Percentiles rank a stretch among this genome's conserved stretches.
Evolutionary conservation across 2,329 filamentous ascomycete species (phyloP).

Genomic region (Phialophora verrucosa): DNA sequence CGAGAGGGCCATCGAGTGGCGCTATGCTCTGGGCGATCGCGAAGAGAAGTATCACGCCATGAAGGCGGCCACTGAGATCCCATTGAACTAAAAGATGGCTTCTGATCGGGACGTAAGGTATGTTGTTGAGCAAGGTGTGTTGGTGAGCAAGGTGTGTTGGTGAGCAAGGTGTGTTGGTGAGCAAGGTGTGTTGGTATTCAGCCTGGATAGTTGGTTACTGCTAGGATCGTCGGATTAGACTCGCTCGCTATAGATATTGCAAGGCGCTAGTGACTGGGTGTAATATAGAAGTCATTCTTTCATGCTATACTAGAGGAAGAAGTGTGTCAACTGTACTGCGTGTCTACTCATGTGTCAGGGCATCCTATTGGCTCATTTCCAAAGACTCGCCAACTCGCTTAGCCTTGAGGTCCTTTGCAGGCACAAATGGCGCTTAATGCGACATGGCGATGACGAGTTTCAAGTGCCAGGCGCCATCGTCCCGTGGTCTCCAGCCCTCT

Average conservation of each 20-base stretch:
- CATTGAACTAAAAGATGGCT: slow-evolving; percentile 2
- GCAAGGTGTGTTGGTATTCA: not conserved
- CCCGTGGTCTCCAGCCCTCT: no score
- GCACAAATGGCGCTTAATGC: no score
- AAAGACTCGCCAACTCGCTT: no score
- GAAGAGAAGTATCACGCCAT: slow-evolving; percentile 7
- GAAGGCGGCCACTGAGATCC: not conserved
- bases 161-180: not conserved
- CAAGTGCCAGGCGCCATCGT: no score
- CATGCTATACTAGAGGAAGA: no score
- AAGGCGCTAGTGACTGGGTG: not conserved
- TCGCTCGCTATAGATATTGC: not conserved
- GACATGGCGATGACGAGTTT: no score
- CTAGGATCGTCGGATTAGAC: not conserved
- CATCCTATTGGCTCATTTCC: no score
- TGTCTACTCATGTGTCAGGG: no score
- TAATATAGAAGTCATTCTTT: no score
- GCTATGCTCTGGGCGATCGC: slow-evolving; percentile 10
- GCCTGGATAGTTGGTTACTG: not conserved
- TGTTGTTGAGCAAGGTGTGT: not conserved
- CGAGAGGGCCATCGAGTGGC: slow-evolving; percentile 9
- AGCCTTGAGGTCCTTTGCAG: no score
- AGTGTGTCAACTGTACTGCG: no score
- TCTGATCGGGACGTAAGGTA: not conserved
- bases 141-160: not conserved